These are phyloP conservation scores for Chondrostereum purpureum DNA, from an alignment of 1,284 basidiomycete species.

Conservation along the genomic window DNA sequence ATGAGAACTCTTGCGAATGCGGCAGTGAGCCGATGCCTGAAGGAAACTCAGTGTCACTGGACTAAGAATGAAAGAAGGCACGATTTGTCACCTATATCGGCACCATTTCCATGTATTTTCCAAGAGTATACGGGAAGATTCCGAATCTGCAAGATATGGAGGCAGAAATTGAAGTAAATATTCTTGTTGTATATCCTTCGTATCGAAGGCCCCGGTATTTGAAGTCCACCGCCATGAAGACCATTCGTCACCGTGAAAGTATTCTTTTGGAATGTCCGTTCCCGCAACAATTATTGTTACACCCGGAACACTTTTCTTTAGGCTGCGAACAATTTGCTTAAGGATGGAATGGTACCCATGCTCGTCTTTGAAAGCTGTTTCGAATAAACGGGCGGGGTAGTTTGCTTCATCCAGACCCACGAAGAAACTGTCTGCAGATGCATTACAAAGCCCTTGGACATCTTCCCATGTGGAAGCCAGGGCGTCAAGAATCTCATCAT, in stretches of 20 bases:
- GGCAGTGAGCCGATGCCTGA: neutral
- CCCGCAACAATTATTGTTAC: neutral
- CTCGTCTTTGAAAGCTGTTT: neutral
- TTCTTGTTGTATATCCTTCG: neutral
- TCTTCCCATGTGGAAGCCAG: neutral
- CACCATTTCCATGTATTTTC: neutral
- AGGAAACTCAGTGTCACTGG: too few species aligned
- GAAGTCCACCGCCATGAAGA: neutral
- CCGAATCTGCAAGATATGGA: neutral
- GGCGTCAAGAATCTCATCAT: neutral
- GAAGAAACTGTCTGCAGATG: neutral
- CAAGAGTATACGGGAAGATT: neutral
- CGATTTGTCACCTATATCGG: neutral
- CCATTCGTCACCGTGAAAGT: neutral
- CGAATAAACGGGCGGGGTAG: neutral
- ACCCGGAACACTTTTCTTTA: neutral
- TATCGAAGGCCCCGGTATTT: neutral
- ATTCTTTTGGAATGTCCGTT: conserved; percentile 2
- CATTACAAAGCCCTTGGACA: neutral
- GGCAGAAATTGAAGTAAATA: neutral
- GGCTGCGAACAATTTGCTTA: neutral
- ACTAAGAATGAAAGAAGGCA: neutral
- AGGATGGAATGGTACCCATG: neutral
- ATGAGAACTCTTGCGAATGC: neutral
- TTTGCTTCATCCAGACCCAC: neutral